phyloP scores from a whole-genome alignment of 257 asterid genomes.

The Nicotiana obtusifolia region DNA sequence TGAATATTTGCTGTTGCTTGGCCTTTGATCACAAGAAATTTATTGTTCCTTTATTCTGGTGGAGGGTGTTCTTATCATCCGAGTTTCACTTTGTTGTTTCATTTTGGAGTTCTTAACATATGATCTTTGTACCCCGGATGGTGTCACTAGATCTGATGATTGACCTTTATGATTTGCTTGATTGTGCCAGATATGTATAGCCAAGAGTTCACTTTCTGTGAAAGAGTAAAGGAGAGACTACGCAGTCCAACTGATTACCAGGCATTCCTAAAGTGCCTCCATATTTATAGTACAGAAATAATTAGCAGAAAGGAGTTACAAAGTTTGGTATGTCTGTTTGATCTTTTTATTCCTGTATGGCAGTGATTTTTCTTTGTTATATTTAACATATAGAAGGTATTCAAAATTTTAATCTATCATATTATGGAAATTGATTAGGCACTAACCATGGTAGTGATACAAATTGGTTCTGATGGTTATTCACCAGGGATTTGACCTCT shows the following conservation, averaged over 20 bases:
- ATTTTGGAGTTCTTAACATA: not conserved
- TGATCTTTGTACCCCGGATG: not conserved
- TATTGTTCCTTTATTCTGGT: not conserved
- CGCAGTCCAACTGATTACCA: slow-evolving; percentile 25
- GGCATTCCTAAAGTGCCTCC: slow-evolving; percentile 37
- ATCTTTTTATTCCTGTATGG: not conserved
- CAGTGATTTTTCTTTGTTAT: not conserved
- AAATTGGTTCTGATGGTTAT: not conserved
- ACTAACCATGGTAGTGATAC: not conserved
- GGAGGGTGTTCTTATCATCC: not conserved
- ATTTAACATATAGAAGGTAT: not conserved
- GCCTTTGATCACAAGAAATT: not conserved
- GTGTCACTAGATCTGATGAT: not conserved
- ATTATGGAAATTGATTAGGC: slow-evolving; percentile 6
- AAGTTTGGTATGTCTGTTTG: slow-evolving; percentile 21
- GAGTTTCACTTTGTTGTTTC: not conserved
- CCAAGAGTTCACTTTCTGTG: slow-evolving; percentile 31
- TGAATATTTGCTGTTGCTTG: not conserved
- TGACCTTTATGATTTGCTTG: slow-evolving; percentile 13
- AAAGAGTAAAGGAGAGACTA: slow-evolving; percentile 34
- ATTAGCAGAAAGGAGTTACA: slow-evolving; percentile 28
- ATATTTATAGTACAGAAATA: slow-evolving; percentile 29
- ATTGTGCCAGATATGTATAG: slow-evolving; percentile 29
- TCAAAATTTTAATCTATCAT: not conserved
- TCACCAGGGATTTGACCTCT: not conserved